Percentiles rank a stretch among this genome's conserved stretches.
phyloP scores from a whole-genome alignment of 371 early-diverging fungal species.

The Mortierella sp. region DNA sequence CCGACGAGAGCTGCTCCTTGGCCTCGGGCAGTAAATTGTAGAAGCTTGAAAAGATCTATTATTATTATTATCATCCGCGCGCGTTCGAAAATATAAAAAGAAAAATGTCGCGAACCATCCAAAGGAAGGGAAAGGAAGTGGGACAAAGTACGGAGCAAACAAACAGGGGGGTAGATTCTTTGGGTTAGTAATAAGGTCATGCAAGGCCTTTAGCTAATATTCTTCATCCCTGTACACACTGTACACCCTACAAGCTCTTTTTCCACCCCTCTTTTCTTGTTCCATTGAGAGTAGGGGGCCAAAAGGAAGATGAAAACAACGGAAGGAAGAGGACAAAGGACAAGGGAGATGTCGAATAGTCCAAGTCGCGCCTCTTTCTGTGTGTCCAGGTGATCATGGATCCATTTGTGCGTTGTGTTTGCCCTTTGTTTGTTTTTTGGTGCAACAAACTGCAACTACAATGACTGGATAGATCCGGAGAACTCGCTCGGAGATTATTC shows the following conservation, averaged over 20 bases:
- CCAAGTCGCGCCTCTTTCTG: not conserved
- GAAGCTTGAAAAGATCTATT: constrained; percentile 55
- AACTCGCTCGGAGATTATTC: not conserved
- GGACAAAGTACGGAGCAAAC: not conserved
- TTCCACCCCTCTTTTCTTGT: not conserved
- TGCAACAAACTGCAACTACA: not conserved
- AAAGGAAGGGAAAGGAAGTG: not conserved
- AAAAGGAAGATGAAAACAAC: not conserved
- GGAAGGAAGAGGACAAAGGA: not conserved
- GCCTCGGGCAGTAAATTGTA: constrained; percentile 55
- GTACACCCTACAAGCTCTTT: too few relatives aligned
- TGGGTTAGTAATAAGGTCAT: not conserved
- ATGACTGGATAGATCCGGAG: not conserved
- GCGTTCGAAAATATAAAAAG: too few relatives aligned
- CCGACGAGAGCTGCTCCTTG: constrained; percentile 47
- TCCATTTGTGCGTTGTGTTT: not conserved
- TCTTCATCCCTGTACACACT: not conserved
- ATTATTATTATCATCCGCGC: not conserved
- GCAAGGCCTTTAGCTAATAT: not conserved
- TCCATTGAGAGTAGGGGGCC: not conserved
- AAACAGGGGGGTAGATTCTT: not conserved
- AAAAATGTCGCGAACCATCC: not conserved
- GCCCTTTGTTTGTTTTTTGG: not conserved
- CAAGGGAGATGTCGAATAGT: not conserved
- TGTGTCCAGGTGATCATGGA: not conserved